Evolutionary conservation across 2,329 filamentous ascomycete genomes (phyloP), one percentile per base, ranked within the genome.

Genomic region (Fusarium piperis): DNA sequence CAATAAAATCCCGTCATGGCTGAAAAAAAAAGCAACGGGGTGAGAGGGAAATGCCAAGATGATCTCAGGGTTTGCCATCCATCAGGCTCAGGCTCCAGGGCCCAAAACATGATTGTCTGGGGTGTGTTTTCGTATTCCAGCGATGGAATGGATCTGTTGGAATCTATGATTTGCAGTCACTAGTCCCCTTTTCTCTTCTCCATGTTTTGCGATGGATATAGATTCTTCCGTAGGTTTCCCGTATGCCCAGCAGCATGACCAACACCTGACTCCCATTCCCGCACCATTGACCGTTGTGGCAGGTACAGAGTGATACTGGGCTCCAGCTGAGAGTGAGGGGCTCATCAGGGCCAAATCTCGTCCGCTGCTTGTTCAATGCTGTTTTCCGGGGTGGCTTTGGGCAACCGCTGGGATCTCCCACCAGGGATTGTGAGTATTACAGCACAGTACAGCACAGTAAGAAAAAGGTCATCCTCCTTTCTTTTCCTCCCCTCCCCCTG

Each of bases 351-450:
- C 8, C 41, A 60, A 67, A 62, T 72, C 66, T 67, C 56, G 23
- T 48, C 44, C 44, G 30, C 44, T 48, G 26, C 44, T 48, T 12
- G 55, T 62, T 70, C 66, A 72, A 70, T 67, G 70, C 69, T 61
- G 36, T 11, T 48, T 28, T 48, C 70, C 35, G 30, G 70, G 70
- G 59, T 71, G 70, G 70, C 70, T 73, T 68, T 73, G 70, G 70
- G 66, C 70, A 70, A 67, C 48, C 30, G 15, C 70, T 62, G 57
- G 46, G 62, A 65, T 52, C 59, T 48, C 33, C 48, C 52, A 48
- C 64, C 69, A 70, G 59, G 70, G 69, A 64, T 72, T 53, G 59
- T 18, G 48, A 38, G 53, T 56, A 52, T 48, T 48, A 48, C 44
- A 48, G 16, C 23, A 33, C 10, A 33, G 32, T 13, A 48, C 44